Conservation (phyloP, 306 rosid genomes). For the Begonia loranthoides region DNA sequence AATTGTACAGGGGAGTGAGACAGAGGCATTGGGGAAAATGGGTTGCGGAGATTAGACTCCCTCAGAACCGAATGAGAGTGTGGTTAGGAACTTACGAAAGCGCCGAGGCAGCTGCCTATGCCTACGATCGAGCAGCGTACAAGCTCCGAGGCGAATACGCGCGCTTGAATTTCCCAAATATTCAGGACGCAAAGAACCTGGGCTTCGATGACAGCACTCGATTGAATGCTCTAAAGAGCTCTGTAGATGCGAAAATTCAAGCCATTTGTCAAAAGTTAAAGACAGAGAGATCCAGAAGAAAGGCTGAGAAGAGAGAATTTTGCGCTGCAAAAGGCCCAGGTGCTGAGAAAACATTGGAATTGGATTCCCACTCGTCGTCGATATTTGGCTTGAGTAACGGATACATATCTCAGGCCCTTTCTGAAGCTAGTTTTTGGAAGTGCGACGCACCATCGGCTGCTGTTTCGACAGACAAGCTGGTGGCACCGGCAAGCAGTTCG, state of each 20-base stretch:
- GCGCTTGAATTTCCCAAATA: conserved; percentile 76
- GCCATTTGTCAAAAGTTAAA: conserved; percentile 76
- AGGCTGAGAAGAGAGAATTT: conserved; percentile 20
- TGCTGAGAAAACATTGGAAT: conserved; percentile 6
- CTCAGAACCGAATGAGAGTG: conserved; percentile 93
- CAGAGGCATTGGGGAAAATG: conserved; percentile 99
- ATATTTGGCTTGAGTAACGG: conserved; percentile 25
- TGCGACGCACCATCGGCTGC: conserved; percentile 29
- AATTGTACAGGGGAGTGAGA: conserved; percentile 90
- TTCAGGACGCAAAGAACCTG: conserved; percentile 46
- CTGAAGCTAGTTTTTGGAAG: conserved; percentile 55
- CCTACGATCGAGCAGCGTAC: conserved; percentile 90
- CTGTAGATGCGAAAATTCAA: conserved; percentile 82
- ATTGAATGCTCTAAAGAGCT: conserved; percentile 44
- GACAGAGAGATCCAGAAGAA: conserved; percentile 56
- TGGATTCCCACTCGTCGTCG: conserved; percentile 25
- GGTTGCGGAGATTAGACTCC: conserved; percentile 95
- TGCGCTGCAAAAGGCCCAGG: not conserved
- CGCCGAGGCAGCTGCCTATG: conserved; percentile 92
- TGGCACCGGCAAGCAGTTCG: conserved; percentile 19
- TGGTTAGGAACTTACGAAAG: conserved; percentile 94
- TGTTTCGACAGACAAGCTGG: conserved; percentile 27
- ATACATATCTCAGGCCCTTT: conserved; percentile 19
- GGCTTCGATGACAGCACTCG: conserved; percentile 45
- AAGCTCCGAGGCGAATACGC: conserved; percentile 96